Percentiles rank a stretch among this genome's conserved stretches.
phyloP scores from a whole-genome alignment of 2,329 filamentous ascomycete genomes.

The Exophiala sp. region DNA sequence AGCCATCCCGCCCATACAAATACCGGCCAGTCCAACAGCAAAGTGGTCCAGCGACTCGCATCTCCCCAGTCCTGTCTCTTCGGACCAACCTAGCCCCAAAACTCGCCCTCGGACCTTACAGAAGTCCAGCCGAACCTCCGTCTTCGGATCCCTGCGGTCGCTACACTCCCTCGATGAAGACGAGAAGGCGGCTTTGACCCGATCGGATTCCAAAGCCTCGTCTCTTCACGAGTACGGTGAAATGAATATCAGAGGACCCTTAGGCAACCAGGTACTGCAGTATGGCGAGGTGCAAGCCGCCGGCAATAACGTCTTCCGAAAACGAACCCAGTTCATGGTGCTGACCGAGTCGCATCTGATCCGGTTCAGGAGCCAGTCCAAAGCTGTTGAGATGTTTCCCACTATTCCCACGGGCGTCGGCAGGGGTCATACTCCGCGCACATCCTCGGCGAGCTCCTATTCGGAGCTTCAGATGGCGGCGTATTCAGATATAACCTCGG shows the following conservation, averaged over 20 bases:
- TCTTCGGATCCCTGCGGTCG: conserved; percentile 55
- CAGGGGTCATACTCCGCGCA: conserved; percentile 45
- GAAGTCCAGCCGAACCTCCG: conserved; percentile 46
- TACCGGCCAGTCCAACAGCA: conserved; percentile 17
- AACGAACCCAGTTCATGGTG: conserved; percentile 66
- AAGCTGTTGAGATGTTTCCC: conserved; percentile 59
- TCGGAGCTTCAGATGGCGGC: conserved; percentile 56
- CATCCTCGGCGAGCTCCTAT: conserved; percentile 57
- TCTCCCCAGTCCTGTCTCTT: conserved; percentile 31
- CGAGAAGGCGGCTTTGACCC: conserved; percentile 42
- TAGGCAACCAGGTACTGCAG: conserved; percentile 51
- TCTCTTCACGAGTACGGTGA: conserved; percentile 45
- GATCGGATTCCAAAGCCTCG: conserved; percentile 47
- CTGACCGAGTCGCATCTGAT: conserved; percentile 63
- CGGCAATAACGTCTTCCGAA: conserved; percentile 59
- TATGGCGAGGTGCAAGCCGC: conserved; percentile 66
- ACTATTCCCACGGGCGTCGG: conserved; percentile 41
- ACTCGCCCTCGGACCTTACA: conserved; percentile 40
- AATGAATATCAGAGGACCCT: conserved; percentile 31
- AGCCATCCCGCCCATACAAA: conserved; percentile 12
- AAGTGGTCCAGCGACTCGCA: conserved; percentile 34
- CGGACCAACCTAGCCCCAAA: conserved; percentile 33
- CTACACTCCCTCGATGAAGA: conserved; percentile 49
- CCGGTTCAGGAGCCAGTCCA: conserved; percentile 61
- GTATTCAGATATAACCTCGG: conserved; percentile 49